Conservation (phyloP, 140 eudicot species). For the Erigeron philadelphicus region DNA sequence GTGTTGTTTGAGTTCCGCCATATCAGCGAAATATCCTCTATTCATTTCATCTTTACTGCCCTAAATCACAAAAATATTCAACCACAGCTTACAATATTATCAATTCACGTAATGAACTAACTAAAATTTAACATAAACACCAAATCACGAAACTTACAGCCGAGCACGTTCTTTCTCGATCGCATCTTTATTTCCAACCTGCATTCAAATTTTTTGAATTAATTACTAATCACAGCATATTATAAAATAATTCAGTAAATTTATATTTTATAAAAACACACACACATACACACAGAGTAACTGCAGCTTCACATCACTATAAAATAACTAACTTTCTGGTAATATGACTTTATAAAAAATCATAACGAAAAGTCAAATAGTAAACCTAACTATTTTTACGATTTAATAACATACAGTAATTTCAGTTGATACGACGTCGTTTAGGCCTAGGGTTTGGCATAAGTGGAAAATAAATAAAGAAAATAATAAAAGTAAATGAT, state of each 20-base stretch:
- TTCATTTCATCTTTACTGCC: constrained; percentile 99
- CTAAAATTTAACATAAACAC: background rate
- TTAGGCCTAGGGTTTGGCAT: background rate
- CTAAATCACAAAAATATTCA: constrained; percentile 42
- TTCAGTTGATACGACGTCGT: background rate
- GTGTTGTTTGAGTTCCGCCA: constrained; percentile 71
- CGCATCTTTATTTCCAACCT: constrained; percentile 76
- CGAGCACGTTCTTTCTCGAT: constrained; percentile 88
- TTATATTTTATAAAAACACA: background rate
- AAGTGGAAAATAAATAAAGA: background rate
- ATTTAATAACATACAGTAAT: background rate
- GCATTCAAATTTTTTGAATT: constrained; percentile 28
- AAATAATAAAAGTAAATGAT: background rate
- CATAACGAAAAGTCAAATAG: background rate
- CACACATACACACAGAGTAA: background rate
- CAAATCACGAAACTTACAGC: constrained; percentile 50
- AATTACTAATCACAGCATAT: background rate
- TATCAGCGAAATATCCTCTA: constrained; percentile 91
- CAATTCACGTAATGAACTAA: constrained; percentile 15
- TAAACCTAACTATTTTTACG: background rate
- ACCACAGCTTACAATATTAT: constrained; percentile 27
- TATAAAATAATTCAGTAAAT: no score
- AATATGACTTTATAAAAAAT: background rate
- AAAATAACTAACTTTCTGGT: background rate
- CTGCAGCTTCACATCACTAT: background rate